Evolutionary conservation across 129 eudicot species (phyloP).

Genomic region (Erigeron canadensis): DNA sequence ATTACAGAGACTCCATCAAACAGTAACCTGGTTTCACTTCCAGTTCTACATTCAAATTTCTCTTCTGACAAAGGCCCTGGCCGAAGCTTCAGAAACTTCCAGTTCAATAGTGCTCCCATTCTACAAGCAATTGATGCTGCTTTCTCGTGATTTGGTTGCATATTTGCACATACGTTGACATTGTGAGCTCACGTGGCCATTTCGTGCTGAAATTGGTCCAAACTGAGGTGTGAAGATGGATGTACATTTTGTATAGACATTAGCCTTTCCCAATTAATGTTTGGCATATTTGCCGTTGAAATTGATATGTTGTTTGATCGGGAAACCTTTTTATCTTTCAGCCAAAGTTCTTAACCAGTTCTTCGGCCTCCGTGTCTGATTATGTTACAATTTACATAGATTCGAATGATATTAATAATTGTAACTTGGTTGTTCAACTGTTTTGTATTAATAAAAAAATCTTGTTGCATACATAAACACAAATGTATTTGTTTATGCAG

Average conservation of each 20-base stretch:
- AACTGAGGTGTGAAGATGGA: not conserved
- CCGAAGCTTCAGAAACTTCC: constrained; percentile 71
- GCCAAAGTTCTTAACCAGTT: not conserved
- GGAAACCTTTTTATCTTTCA: not conserved
- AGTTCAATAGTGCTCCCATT: constrained; percentile 54
- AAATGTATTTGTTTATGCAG: no score
- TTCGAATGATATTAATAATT: not conserved
- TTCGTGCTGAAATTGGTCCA: constrained; percentile 7
- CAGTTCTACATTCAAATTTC: constrained; percentile 22
- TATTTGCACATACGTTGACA: constrained; percentile 14
- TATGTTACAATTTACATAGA: not conserved
- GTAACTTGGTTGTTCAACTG: no score
- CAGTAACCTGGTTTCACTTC: constrained; percentile 17
- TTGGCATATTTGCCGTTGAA: constrained; percentile 21
- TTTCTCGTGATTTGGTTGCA: constrained; percentile 35
- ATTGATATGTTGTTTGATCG: not conserved
- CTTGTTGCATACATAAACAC: no score
- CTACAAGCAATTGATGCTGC: constrained; percentile 64
- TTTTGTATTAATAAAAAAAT: no score
- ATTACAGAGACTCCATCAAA: constrained; percentile 49
- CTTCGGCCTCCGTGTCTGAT: not conserved
- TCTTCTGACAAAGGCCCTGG: constrained; percentile 53
- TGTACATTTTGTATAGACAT: constrained; percentile 28
- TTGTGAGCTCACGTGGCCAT: not conserved
- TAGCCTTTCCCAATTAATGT: constrained; percentile 8